These are phyloP conservation scores for Flagelloscypha sp. DNA, from an alignment of 768 basidiomycete genomes.

Conservation along the genomic window DNA sequence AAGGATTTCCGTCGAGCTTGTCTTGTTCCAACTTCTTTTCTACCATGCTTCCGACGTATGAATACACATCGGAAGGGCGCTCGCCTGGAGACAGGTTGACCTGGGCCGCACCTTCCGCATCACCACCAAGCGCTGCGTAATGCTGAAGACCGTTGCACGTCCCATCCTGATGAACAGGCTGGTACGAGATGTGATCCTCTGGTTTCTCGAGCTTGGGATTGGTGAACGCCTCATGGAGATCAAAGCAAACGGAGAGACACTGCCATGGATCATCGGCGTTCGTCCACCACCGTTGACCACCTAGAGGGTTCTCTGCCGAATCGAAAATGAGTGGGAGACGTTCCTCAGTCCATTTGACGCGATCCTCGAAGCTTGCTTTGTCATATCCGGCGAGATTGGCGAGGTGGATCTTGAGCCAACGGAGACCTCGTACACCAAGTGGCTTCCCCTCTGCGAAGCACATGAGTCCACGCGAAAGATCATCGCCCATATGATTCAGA, in stretches of 20 bases:
- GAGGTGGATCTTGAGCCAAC: constrained; percentile 94
- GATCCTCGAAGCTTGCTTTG: constrained; percentile 90
- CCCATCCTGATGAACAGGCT: constrained; percentile 97
- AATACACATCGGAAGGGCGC: constrained; percentile 91
- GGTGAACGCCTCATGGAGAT: constrained; percentile 73
- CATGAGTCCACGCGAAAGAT: constrained; percentile 81
- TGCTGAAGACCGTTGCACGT: constrained; percentile 99
- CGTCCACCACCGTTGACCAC: constrained; percentile 80
- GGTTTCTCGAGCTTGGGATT: constrained; percentile 57
- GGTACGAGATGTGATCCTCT: constrained; percentile 48
- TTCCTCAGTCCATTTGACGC: constrained; percentile 69
- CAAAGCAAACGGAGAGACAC: constrained; percentile 87
- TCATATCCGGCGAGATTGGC: constrained; percentile 92
- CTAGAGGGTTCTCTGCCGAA: constrained; percentile 71
- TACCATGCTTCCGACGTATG: constrained; percentile 82
- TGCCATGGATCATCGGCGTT: constrained; percentile 97
- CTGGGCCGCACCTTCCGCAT: constrained; percentile 77
- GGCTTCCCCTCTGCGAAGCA: constrained; percentile 73
- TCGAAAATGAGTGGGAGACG: constrained; percentile 75
- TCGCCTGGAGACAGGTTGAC: constrained; percentile 86
- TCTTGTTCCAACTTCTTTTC: constrained; percentile 58
- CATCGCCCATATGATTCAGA: constrained; percentile 92
- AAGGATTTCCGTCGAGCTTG: constrained; percentile 36
- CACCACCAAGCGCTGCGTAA: constrained; percentile 96
- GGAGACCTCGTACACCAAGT: constrained; percentile 75